These are phyloP conservation scores for Chalciporus piperatus DNA, from an alignment of 768 basidiomycete species.

Conservation along the genomic window DNA sequence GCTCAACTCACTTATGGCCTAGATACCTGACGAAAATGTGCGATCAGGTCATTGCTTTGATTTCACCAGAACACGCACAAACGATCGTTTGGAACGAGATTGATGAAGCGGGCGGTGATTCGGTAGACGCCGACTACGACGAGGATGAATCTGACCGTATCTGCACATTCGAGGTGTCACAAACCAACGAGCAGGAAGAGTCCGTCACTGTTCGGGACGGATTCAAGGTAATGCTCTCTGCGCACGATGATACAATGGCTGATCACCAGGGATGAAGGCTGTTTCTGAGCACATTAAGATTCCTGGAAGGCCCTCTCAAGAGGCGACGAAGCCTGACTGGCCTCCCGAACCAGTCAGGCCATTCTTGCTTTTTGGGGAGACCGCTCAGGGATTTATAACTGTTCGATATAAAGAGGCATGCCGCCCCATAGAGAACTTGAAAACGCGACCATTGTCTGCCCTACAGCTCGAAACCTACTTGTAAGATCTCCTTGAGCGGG, in stretches of 20 bases:
- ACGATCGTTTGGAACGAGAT: conserved; percentile 45
- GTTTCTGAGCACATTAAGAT: conserved; percentile 11
- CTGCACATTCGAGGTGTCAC: conserved; percentile 51
- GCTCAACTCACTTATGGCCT: neutral
- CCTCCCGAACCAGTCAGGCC: conserved; percentile 13
- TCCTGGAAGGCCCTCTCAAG: conserved; percentile 8
- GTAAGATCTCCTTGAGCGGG: conserved; percentile 9
- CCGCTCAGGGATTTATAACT: conserved; percentile 39
- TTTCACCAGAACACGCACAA: conserved; percentile 47
- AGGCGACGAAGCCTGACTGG: conserved; percentile 2
- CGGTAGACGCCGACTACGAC: conserved; percentile 25
- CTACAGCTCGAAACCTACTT: conserved; percentile 18
- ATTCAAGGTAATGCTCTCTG: conserved; percentile 38
- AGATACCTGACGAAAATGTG: conserved; percentile 56
- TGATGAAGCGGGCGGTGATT: conserved; percentile 13
- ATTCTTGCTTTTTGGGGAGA: conserved; percentile 39
- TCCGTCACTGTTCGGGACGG: conserved; percentile 41
- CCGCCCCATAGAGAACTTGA: neutral
- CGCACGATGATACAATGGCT: neutral
- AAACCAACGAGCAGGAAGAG: conserved; percentile 56
- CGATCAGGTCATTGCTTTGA: conserved; percentile 51
- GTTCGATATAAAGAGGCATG: conserved; percentile 20
- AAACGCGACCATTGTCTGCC: neutral
- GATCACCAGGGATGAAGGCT: conserved; percentile 2
- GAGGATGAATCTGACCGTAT: conserved; percentile 46